Base-by-base conservation (phyloP, 257 asterid species). In the Rauvolfia tetraphylla region DNA sequence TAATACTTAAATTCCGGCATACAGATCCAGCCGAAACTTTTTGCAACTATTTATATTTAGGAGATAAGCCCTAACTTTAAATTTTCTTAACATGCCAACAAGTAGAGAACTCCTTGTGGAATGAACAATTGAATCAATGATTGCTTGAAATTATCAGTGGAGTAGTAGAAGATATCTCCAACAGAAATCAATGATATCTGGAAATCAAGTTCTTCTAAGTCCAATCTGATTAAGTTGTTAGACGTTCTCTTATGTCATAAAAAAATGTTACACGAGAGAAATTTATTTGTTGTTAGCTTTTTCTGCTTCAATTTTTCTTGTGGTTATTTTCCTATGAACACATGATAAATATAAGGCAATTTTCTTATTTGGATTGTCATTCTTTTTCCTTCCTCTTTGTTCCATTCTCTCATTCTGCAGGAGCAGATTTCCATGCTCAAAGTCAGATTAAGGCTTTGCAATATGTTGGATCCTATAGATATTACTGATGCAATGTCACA, bases 381-480 rank as follows among this genome's bases (percentile, higher is more conserved):
- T 51, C 18, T n/a, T 20, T 38, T 39, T 25, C 72, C 34, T 1
- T 3, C 33, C 36, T 36, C 69, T 41, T 53, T 53, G 17, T 41
- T n/a, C 59, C 63, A 65, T 41, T 31, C 25, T 68, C 42, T 70
- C 73, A 54, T 78, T 78, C 29, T 86, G 85, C 88, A 92, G 97
- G 89, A 86, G 79, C 90, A 88, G 79, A 74, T 91, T 51, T 87
- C 86, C 81, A 80, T 79, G 86, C 95, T 91, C 81, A 83, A 83
- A 49, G 68, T 57, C 82, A 77, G 82, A 76, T 81, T 92, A 77
- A 83, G 80, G 80, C 78, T 59, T 70, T 89, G 96, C 82, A 79
- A 81, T 76, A 76, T 83, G 66, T 80, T 79, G 84, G 89, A 87
- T 75, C 73, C 83, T 66, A 49, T 77, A 38, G 85, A 86, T 80